Evolutionary conservation across 1,139 yeast species (phyloP).

Genomic region (Protomyces macrosporus): DNA sequence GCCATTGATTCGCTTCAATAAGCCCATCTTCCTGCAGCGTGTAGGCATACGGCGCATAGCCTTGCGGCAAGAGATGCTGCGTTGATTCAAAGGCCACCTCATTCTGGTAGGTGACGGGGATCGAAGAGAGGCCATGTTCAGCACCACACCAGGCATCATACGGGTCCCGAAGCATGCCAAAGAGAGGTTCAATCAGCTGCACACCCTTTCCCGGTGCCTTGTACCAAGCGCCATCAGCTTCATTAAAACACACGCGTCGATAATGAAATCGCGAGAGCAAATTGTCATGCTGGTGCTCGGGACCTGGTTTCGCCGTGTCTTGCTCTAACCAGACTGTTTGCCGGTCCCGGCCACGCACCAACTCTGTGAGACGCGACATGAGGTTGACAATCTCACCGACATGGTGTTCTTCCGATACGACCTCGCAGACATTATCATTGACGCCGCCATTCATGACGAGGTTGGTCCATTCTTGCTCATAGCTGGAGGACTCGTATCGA

Average conservation of each 20-base stretch:
- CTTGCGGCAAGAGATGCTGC: conserved; percentile 8
- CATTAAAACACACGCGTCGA: conserved; percentile 5
- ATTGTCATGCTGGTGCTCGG: not conserved
- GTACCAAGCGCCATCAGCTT: not conserved
- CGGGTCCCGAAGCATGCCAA: conserved; percentile 23
- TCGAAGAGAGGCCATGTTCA: not conserved
- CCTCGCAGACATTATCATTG: conserved; percentile 4
- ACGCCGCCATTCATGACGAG: not conserved
- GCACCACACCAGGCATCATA: conserved; percentile 7
- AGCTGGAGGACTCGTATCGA: conserved; percentile 5
- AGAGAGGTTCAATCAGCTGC: conserved; percentile 22
- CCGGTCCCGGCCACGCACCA: not conserved
- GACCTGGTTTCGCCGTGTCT: conserved; percentile 4
- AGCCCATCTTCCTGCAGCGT: not conserved
- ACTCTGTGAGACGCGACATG: conserved; percentile 1
- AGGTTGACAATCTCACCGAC: conserved; percentile 1
- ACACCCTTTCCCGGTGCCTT: conserved; percentile 7
- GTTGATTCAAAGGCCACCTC: conserved; percentile 6
- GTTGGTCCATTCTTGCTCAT: conserved; percentile 13
- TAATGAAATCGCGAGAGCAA: conserved; percentile 15
- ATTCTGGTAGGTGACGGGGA: not conserved
- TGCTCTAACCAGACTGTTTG: not conserved
- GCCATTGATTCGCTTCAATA: conserved; percentile 3
- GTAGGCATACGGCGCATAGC: conserved; percentile 16
- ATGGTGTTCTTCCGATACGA: not conserved